A percentile compares a stretch with the other conserved stretches of the same genome.
phyloP scores from a whole-genome alignment of 371 early-diverging fungal genomes.

The Apophysomyces sp. region DNA sequence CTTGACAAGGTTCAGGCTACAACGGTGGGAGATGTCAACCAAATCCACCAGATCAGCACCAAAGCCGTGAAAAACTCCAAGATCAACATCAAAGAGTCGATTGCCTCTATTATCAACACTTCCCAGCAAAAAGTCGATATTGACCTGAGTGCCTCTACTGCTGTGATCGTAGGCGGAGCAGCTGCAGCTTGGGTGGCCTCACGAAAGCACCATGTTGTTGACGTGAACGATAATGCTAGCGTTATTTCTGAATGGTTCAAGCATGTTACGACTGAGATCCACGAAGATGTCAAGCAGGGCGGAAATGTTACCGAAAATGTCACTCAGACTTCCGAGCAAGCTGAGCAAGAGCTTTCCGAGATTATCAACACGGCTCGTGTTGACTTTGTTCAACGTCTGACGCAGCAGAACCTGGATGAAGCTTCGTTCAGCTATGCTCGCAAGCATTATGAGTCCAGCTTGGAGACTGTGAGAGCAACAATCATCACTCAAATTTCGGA shows the following conservation, averaged over 20 bases:
- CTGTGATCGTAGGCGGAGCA: constrained; percentile 21
- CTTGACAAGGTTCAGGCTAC: not conserved
- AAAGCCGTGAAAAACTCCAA: not conserved
- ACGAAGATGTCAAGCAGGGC: constrained; percentile 5
- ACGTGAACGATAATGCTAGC: constrained; percentile 21
- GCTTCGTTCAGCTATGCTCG: constrained; percentile 23
- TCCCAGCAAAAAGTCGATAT: constrained; percentile 24
- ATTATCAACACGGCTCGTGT: constrained; percentile 23
- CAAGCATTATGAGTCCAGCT: constrained; percentile 28
- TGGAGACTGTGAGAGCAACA: constrained; percentile 18
- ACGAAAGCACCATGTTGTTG: constrained; percentile 16
- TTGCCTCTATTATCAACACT: not conserved
- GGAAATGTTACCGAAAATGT: constrained; percentile 13
- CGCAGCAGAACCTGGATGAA: constrained; percentile 23
- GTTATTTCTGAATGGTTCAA: constrained; percentile 29
- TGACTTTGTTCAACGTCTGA: constrained; percentile 24
- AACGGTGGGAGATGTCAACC: not conserved
- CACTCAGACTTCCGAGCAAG: constrained; percentile 9
- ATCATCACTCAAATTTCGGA: constrained; percentile 21
- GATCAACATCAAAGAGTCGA: constrained; percentile 11
- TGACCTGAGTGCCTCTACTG: constrained; percentile 17
- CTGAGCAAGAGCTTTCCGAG: constrained; percentile 25
- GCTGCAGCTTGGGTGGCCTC: constrained; percentile 18
- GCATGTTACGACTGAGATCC: constrained; percentile 17
- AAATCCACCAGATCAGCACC: not conserved